phyloP scores from a whole-genome alignment of 768 basidiomycete species.

The Xerocomellus dryophilus region DNA sequence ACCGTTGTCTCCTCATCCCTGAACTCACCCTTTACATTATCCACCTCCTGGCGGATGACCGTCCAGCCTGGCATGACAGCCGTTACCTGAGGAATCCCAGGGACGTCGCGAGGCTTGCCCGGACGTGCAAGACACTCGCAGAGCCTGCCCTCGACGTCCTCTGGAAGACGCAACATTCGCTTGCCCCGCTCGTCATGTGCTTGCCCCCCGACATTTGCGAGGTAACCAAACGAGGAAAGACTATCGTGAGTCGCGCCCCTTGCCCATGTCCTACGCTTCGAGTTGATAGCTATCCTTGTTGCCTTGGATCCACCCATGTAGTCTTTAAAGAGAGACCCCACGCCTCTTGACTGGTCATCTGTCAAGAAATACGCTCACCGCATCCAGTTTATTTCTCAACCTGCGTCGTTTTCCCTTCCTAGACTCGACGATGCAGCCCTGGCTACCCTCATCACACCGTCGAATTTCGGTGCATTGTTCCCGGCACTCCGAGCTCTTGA shows the following conservation, averaged over 20 bases:
- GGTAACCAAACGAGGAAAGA: slow-evolving; percentile 14
- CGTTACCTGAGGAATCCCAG: slow-evolving; percentile 19
- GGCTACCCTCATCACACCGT: slow-evolving; percentile 17
- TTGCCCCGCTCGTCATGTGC: slow-evolving; percentile 30
- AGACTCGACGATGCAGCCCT: slow-evolving; percentile 27
- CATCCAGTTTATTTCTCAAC: slow-evolving; percentile 22
- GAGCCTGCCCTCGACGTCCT: slow-evolving; percentile 32
- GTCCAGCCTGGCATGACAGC: slow-evolving; percentile 11
- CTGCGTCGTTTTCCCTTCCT: slow-evolving; percentile 20
- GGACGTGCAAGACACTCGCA: slow-evolving; percentile 28
- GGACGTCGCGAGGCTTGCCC: slow-evolving; percentile 28
- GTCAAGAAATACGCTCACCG: slow-evolving; percentile 26
- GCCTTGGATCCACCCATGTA: neutral
- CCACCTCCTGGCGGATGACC: slow-evolving; percentile 23
- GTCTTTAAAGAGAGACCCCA: slow-evolving; percentile 22
- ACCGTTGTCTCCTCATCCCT: slow-evolving; percentile 28
- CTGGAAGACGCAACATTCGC: slow-evolving; percentile 30
- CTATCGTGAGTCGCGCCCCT: slow-evolving; percentile 17
- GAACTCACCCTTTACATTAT: slow-evolving; percentile 28
- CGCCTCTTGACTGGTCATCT: slow-evolving; percentile 21
- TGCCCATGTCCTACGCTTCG: neutral
- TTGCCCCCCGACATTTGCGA: slow-evolving; percentile 27
- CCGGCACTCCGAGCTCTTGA: slow-evolving; percentile 27
- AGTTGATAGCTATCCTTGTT: neutral
- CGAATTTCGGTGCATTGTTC: slow-evolving; percentile 22